Evolutionary conservation across 306 rosid genomes (phyloP).

Genomic region (Cajanus cajan): DNA sequence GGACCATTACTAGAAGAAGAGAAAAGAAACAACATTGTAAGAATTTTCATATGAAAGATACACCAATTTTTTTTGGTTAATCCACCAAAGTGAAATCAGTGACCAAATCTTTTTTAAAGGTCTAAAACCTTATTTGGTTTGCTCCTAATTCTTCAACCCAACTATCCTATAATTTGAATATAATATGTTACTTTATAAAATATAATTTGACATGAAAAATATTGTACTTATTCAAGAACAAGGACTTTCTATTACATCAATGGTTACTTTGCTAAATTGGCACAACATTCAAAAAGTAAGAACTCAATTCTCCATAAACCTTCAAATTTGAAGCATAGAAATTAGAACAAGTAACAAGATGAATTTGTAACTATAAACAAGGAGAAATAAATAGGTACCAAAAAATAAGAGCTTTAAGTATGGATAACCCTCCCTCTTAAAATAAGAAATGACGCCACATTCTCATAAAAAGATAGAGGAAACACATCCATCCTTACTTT

Average conservation of each 20-base stretch:
- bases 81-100: neutral
- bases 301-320: neutral
- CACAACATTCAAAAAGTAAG: slow-evolving; percentile 1
- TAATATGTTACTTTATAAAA: neutral
- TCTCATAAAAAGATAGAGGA: neutral
- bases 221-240: neutral
- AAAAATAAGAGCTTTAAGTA: neutral
- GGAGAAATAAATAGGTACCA: neutral
- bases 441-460: neutral
- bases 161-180: neutral
- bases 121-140: neutral
- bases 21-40: slow-evolving; percentile 30
- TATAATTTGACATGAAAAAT: neutral
- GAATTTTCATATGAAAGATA: slow-evolving; percentile 5
- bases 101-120: neutral
- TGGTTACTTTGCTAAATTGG: neutral
- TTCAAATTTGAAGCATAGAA: neutral
- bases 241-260: neutral
- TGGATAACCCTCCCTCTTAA: neutral
- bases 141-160: slow-evolving; percentile 18
- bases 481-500: neutral
- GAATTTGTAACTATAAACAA: neutral
- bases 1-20: neutral
- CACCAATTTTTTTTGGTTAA: neutral
- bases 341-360: slow-evolving; percentile 1